Percentiles rank a stretch among this genome's conserved stretches.
Conservation (phyloP, 2,329 filamentous ascomycete species). For the Claviceps sp. region DNA sequence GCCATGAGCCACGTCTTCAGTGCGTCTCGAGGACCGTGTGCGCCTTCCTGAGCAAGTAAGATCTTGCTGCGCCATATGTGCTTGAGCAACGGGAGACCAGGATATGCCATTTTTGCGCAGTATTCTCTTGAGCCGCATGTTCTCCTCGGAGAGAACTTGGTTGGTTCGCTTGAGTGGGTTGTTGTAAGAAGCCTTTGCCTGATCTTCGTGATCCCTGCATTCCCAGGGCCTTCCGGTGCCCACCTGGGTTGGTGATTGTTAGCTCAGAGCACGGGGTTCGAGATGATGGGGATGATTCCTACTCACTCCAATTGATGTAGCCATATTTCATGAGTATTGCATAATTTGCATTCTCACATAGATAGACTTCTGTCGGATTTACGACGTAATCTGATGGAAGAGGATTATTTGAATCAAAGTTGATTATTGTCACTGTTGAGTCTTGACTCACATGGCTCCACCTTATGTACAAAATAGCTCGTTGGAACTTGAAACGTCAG, state of each 20-base stretch:
- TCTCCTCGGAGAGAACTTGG: constrained; percentile 33
- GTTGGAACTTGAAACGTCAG: too few relatives aligned
- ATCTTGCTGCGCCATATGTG: constrained; percentile 18
- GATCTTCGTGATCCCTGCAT: constrained; percentile 37
- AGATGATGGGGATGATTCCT: neutral
- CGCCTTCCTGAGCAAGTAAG: constrained; percentile 20
- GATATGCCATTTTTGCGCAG: constrained; percentile 38
- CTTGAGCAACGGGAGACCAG: constrained; percentile 29
- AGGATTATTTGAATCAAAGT: too few relatives aligned
- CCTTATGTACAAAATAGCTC: too few relatives aligned
- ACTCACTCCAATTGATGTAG: neutral
- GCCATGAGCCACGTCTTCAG: constrained; percentile 15
- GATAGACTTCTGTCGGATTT: neutral
- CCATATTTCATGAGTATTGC: neutral
- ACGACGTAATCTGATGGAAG: too few relatives aligned
- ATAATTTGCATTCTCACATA: neutral
- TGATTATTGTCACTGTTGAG: too few relatives aligned
- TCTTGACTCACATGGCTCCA: too few relatives aligned
- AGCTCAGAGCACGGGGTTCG: neutral
- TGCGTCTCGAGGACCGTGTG: constrained; percentile 17
- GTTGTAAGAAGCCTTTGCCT: constrained; percentile 34
- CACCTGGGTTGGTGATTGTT: constrained; percentile 11
- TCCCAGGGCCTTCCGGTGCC: constrained; percentile 29
- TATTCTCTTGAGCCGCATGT: constrained; percentile 34
- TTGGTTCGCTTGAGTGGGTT: constrained; percentile 34